Percentiles rank a stretch among this genome's conserved stretches.
phyloP scores from a whole-genome alignment of 192 early-diverging fungal genomes.

The Jimgerdemannia flammicorona region DNA sequence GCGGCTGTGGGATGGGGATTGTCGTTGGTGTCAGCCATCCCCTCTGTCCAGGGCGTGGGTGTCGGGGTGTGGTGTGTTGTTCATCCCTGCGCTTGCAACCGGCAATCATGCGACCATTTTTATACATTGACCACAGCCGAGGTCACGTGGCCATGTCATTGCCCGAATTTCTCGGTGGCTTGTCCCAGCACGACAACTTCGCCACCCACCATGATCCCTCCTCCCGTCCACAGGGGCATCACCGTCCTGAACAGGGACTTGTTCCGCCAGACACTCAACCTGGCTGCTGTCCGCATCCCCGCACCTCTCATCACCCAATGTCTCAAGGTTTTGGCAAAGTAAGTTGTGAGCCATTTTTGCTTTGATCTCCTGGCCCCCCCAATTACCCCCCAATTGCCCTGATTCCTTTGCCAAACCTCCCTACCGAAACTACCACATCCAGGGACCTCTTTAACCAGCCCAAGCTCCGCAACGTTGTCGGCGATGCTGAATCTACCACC shows the following conservation, averaged over 20 bases:
- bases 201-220: background rate
- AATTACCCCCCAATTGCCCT: background rate
- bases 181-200: background rate
- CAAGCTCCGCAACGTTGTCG: constrained; percentile 62
- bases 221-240: constrained; percentile 62
- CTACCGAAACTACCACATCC: background rate
- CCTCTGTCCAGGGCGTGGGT: no score
- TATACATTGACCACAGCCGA: background rate
- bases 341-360: constrained; percentile 15
- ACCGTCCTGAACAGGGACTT: constrained; percentile 59
- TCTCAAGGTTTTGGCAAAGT: constrained; percentile 39
- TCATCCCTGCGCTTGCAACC: no score
- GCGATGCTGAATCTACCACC: constrained; percentile 49
- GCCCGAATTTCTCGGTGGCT: background rate
- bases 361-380: no score
- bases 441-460: constrained; percentile 61
- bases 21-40: no score
- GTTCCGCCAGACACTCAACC: constrained; percentile 55
- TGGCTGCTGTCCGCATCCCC: constrained; percentile 67
- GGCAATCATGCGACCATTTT: no score
- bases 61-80: no score
- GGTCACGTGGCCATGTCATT: background rate
- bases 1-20: no score
- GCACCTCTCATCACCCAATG: constrained; percentile 47
- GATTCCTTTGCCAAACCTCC: background rate